Percentiles rank a stretch among this genome's conserved stretches.
Evolutionary conservation across 805 yeast species (phyloP).

Genomic region (Starmerella stigmatis): DNA sequence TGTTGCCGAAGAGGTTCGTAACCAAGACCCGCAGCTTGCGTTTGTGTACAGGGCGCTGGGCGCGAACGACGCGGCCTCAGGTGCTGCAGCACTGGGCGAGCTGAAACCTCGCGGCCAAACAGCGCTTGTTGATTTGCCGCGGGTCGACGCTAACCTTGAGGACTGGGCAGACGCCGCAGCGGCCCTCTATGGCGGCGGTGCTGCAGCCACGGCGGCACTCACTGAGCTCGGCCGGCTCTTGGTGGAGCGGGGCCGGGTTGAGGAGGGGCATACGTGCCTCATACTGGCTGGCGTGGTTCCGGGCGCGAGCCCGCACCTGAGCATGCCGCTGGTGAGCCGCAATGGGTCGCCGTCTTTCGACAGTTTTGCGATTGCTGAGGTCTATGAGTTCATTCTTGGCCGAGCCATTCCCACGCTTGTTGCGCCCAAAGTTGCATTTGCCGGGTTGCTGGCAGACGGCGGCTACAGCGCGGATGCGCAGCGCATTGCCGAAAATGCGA

Average conservation of each 20-base stretch:
- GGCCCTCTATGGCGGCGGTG: conserved; percentile 21
- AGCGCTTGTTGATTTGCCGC: conserved; percentile 9
- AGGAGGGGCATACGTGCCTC: conserved; percentile 35
- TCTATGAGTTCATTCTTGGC: conserved; percentile 48
- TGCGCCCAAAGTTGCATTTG: conserved; percentile 55
- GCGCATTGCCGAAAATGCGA: conserved; percentile 27
- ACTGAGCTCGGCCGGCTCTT: conserved; percentile 33
- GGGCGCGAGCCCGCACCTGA: conserved; percentile 25
- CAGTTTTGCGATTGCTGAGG: conserved; percentile 49
- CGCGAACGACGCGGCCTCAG: conserved; percentile 38
- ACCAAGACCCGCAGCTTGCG: conserved; percentile 37
- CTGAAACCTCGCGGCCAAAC: conserved; percentile 32
- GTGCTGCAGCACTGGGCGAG: conserved; percentile 43
- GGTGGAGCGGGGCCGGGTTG: conserved; percentile 31
- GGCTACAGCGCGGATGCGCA: conserved; percentile 49
- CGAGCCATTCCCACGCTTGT: conserved; percentile 38
- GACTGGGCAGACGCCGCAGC: conserved; percentile 30
- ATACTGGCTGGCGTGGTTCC: conserved; percentile 28
- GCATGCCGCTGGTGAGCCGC: conserved; percentile 24
- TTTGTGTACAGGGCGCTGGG: conserved; percentile 51
- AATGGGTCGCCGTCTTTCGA: conserved; percentile 28
- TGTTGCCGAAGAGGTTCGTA: conserved; percentile 39
- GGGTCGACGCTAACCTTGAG: conserved; percentile 18
- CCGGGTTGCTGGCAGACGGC: conserved; percentile 55
- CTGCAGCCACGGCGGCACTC: conserved; percentile 27